A percentile compares a stretch with the other conserved stretches of the same genome.
Conservation (phyloP, 139 green algal genomes). For the Chlorella sp. region DNA sequence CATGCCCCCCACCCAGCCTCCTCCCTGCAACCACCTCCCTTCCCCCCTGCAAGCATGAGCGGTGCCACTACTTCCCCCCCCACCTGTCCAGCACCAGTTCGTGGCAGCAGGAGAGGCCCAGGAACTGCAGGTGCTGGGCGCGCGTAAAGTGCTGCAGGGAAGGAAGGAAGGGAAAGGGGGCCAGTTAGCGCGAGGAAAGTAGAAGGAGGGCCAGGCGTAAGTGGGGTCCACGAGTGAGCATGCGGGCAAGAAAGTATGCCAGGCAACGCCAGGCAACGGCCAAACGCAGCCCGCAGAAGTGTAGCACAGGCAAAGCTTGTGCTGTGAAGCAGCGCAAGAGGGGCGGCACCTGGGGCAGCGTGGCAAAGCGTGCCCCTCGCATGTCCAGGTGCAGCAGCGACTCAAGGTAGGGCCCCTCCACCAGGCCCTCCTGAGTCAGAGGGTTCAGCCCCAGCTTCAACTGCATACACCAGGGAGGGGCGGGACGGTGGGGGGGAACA, state of each 20-base stretch:
- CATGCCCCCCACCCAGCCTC: no score
- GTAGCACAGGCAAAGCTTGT: neutral
- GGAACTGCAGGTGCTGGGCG: neutral
- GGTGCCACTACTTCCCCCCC: neutral
- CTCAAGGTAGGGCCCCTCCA: conserved; percentile 6
- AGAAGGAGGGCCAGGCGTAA: neutral
- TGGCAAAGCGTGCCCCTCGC: neutral
- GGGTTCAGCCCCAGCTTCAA: conserved; percentile 16
- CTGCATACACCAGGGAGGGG: neutral
- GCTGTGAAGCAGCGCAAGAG: no score
- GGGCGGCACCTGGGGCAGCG: conserved; percentile 22
- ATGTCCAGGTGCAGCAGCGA: conserved; percentile 22
- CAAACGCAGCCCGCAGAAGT: neutral
- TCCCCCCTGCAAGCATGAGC: no score
- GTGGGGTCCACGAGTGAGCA: neutral
- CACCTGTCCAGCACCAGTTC: conserved; percentile 14
- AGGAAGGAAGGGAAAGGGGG: no score
- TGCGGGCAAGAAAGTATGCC: no score
- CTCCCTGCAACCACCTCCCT: no score
- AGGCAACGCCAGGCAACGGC: no score
- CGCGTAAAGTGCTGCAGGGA: conserved; percentile 8
- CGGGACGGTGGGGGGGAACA: no score
- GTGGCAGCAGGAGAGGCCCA: conserved; percentile 35
- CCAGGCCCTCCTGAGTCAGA: neutral
- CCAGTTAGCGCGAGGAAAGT: no score